Percentiles rank a stretch among this genome's conserved stretches.
Evolutionary conservation across 1,284 basidiomycete genomes (phyloP).

Genomic region (Lignosus rhinocerotis): DNA sequence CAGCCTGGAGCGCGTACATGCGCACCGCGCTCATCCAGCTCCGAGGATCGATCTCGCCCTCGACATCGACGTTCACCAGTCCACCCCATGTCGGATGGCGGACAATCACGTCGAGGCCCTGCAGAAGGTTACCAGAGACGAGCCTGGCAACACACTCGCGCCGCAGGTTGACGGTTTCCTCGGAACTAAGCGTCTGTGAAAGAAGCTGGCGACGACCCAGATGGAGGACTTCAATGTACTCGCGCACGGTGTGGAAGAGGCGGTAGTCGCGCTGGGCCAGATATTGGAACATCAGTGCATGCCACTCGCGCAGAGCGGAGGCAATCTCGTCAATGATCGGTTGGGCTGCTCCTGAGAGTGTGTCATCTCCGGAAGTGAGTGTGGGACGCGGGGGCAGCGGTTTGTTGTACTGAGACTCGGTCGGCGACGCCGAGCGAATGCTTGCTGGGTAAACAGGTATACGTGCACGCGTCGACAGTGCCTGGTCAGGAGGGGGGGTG

Average conservation of each 20-base stretch:
- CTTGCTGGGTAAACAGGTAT: constrained; percentile 70
- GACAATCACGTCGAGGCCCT: constrained; percentile 93
- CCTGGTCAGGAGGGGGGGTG: constrained; percentile 71
- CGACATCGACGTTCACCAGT: constrained; percentile 82
- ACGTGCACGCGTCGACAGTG: constrained; percentile 67
- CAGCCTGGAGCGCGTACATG: constrained; percentile 87
- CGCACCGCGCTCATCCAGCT: constrained; percentile 86
- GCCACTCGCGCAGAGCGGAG: constrained; percentile 95
- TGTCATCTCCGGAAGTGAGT: constrained; percentile 91
- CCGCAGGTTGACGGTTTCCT: constrained; percentile 83
- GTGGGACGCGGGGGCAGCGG: constrained; percentile 90
- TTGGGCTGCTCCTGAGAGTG: constrained; percentile 76
- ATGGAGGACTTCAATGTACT: constrained; percentile 91
- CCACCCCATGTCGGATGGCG: constrained; percentile 91
- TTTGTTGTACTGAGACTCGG: constrained; percentile 67
- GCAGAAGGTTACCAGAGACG: constrained; percentile 89
- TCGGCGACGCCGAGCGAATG: constrained; percentile 57
- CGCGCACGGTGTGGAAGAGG: constrained; percentile 84
- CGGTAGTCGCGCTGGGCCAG: constrained; percentile 88
- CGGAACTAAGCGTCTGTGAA: constrained; percentile 83
- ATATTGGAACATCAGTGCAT: constrained; percentile 88
- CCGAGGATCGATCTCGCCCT: constrained; percentile 70
- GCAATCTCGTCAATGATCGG: constrained; percentile 98
- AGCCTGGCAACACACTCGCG: constrained; percentile 87
- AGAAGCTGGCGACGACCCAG: constrained; percentile 88